Evolutionary conservation across 2,329 filamentous ascomycete genomes (phyloP), one percentile per base, ranked within the genome.

Genomic region (Leptographium flavum): DNA sequence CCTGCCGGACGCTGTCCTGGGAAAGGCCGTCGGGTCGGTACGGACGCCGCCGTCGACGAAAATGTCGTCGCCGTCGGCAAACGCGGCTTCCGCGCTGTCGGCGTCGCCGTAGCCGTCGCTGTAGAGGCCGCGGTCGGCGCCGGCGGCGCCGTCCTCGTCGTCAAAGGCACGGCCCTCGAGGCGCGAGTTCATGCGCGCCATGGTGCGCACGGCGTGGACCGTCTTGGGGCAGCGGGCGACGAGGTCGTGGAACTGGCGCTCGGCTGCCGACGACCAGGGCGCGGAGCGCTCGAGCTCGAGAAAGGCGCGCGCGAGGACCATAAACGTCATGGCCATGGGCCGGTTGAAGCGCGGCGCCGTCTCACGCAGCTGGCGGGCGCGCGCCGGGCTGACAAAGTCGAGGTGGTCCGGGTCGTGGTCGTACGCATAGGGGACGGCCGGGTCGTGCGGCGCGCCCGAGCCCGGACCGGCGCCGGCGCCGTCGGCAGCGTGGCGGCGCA

Each of bases 241-340:
- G 28, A 74, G 60, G 31, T 59, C 55, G 3, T 52, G 50, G 15
- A 68, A 54, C 50, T 64, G 58, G 14, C 55, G 57, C n/a, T 65
- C 64, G 8, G 69, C 62, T 3, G 66, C 61, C 3, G 52, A 53
- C 3, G 70, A 73, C 71, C 70, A 76, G 1, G 65, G 63, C 17
- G 64, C 61, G 54, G 67, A 58, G 51, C 63, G 62, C 46, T 70
- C 66, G 35, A 74, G 58, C 43, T 71, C 64, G 36, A 70, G 59
- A 59, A 71, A 75, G 45, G 70, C 65, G 45, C 63, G 64, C 50
- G 67, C 66, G 23, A 77, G 62, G 23, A 64, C 56, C 43, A 71
- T 62, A 10, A 78, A 58, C 4, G 73, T 70, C 38, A 65, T 61
- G 3, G 64, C 54, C 43, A 60, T 61, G 25, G 68, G 67, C 22